Evolutionary conservation across 2,329 filamentous ascomycete genomes (phyloP).

Genomic region (Bertia moriformis): DNA sequence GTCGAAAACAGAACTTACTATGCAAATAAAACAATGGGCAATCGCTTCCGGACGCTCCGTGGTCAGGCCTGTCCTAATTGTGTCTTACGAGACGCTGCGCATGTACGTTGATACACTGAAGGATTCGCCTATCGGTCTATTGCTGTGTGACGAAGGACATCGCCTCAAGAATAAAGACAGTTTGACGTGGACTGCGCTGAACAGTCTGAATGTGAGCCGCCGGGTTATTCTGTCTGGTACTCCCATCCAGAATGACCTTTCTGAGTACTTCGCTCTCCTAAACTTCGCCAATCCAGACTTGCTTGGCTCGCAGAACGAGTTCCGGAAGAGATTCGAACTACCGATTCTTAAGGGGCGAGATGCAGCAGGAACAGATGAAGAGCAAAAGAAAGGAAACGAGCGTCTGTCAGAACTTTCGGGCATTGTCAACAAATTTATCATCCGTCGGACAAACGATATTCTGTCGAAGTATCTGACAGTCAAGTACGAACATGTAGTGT

Average conservation of each 20-base stretch:
- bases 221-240: slow-evolving; percentile 93
- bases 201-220: slow-evolving; percentile 75
- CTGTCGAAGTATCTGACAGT: slow-evolving; percentile 92
- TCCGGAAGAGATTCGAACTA: slow-evolving; percentile 84
- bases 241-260: slow-evolving; percentile 95
- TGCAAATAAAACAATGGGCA: slow-evolving; percentile 87
- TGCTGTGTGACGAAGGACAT: slow-evolving; percentile 94
- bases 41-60: slow-evolving; percentile 80
- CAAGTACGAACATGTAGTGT: slow-evolving; percentile 98
- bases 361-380: slow-evolving; percentile 70
- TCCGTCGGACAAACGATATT: slow-evolving; percentile 92
- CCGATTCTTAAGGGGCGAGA: slow-evolving; percentile 86
- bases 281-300: slow-evolving; percentile 93
- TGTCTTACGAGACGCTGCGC: slow-evolving; percentile 91
- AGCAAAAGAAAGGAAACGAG: slow-evolving; percentile 70
- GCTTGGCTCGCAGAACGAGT: slow-evolving; percentile 76
- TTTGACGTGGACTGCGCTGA: slow-evolving; percentile 83
- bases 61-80: slow-evolving; percentile 84
- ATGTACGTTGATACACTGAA: slow-evolving; percentile 82
- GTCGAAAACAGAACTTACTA: slow-evolving; percentile 79
- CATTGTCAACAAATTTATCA: slow-evolving; percentile 96
- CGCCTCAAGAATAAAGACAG: slow-evolving; percentile 93
- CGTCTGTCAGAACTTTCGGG: slow-evolving; percentile 66
- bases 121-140: slow-evolving; percentile 75
- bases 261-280: slow-evolving; percentile 89